A percentile compares a stretch with the other conserved stretches of the same genome.
Evolutionary conservation across 106 monocot species (phyloP).

Genomic region (Dactylorhiza incarnata): DNA sequence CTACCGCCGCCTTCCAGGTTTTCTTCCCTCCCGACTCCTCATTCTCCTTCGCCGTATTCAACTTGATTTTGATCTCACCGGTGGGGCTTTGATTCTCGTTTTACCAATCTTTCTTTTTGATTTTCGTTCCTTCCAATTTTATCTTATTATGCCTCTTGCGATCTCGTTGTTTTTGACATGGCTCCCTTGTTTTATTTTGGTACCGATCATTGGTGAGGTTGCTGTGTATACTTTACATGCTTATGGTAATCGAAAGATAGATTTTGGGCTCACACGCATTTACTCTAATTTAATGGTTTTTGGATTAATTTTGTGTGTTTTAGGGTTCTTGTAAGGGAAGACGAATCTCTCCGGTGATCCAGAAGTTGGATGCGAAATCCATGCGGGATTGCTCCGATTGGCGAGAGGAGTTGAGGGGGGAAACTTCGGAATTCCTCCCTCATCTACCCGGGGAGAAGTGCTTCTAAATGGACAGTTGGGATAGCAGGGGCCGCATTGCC

Average conservation of each 20-base stretch:
- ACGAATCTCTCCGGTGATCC: slow-evolving; percentile 8
- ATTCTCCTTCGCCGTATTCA: neutral
- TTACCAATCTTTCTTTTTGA: neutral
- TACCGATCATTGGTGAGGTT: neutral
- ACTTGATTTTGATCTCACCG: neutral
- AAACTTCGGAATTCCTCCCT: neutral
- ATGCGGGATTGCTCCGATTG: neutral
- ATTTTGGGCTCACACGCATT: slow-evolving; percentile 12
- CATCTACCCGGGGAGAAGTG: neutral
- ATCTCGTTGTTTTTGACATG: neutral
- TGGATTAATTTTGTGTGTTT: neutral
- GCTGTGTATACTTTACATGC: neutral
- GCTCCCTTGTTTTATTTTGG: neutral
- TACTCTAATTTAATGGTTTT: neutral
- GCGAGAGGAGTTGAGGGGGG: neutral
- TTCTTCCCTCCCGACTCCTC: neutral
- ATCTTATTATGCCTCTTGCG: neutral
- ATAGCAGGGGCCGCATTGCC: neutral
- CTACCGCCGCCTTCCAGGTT: neutral
- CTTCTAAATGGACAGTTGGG: neutral
- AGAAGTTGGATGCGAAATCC: slow-evolving; percentile 10
- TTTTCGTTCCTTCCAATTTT: neutral
- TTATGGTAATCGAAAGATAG: neutral
- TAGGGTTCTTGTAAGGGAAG: slow-evolving; percentile 7
- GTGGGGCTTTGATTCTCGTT: neutral